Evolutionary conservation across 179 eudicot genomes (phyloP), one percentile per base, ranked within the genome.

Genomic region (Patellifolia procumbens): DNA sequence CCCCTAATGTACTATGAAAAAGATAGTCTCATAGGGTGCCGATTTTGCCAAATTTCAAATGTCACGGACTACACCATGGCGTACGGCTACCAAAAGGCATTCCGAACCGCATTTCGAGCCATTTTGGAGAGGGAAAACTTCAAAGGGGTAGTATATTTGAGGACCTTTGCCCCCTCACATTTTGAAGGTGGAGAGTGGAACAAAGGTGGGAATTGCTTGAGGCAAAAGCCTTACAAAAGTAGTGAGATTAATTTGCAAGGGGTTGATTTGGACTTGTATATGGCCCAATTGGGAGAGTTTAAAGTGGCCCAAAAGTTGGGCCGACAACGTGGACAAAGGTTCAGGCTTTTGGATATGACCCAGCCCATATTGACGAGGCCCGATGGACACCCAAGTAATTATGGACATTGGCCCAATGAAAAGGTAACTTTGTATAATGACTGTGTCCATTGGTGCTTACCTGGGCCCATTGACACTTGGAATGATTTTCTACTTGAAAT

Each of bases 391-490:
- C 95, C 91, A 12, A 89, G 91, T 76, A 83, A 55, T 68, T 91
- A 83, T 59, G 94, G 94, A 7, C 89, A 89, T 72, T 79, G 79
- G 87, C 87, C 91, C 15, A 56, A 83, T 67, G 84, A 84, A 11
- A 87, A 91, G 58, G 90, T 87, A 68, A 74, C 87, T 7, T 76
- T 84, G 77, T 65, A 74, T 29, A 86, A 86, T 76, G 90, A 89
- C 68, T 89, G 90, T 85, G 89, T 89, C 19, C 92, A 89, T 74
- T 89, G 92, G 92, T 89, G 92, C 74, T 79, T 89, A 80, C 92
- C 92, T 53, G 92, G 92, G 10, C 89, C 92, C 17, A 85, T 89
- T 70, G 92, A 89, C 51, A 75, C 86, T 51, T 89, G 88, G 90
- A 84, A 81, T 76, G 92, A 89, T 75, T 82, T 89, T 74, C 78